phyloP scores from a whole-genome alignment of 2,329 filamentous ascomycete genomes.

The Calonectria montana region DNA sequence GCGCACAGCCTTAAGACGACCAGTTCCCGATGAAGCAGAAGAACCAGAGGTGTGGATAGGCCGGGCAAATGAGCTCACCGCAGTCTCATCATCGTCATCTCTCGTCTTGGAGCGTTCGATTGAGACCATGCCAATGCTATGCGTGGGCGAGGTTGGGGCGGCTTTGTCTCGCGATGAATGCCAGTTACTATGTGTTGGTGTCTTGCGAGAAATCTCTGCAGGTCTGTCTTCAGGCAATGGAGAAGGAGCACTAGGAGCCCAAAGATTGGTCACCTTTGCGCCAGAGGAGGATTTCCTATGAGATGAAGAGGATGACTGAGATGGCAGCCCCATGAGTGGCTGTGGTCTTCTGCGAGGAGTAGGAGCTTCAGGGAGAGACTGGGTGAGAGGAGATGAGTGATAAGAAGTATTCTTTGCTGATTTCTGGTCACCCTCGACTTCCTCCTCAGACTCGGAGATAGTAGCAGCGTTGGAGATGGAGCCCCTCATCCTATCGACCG shows the following conservation, averaged over 20 bases:
- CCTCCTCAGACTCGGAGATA: slow-evolving; percentile 60
- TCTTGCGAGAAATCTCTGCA: slow-evolving; percentile 49
- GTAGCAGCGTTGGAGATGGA: slow-evolving; percentile 45
- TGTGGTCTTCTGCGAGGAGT: slow-evolving; percentile 35
- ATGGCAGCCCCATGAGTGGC: slow-evolving; percentile 24
- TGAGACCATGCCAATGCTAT: slow-evolving; percentile 53
- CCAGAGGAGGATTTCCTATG: slow-evolving; percentile 38
- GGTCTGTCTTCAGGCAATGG: slow-evolving; percentile 47
- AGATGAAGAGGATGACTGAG: slow-evolving; percentile 26
- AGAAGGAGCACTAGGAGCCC: slow-evolving; percentile 43
- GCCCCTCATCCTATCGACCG: slow-evolving; percentile 46
- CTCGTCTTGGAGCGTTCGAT: slow-evolving; percentile 50
- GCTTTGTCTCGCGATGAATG: slow-evolving; percentile 36
- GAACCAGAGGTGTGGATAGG: slow-evolving; percentile 63
- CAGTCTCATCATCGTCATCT: slow-evolving; percentile 50
- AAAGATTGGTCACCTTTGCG: slow-evolving; percentile 51
- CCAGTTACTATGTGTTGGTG: slow-evolving; percentile 38
- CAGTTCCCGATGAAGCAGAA: slow-evolving; percentile 60
- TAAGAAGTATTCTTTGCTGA: slow-evolving; percentile 35
- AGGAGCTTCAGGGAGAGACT: slow-evolving; percentile 38
- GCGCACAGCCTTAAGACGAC: slow-evolving; percentile 64
- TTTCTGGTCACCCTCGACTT: slow-evolving; percentile 35
- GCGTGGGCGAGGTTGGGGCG: slow-evolving; percentile 38
- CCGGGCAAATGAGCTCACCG: slow-evolving; percentile 40
- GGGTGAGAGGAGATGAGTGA: slow-evolving; percentile 38